These are phyloP conservation scores for Sporothrix dimorphospora DNA, from an alignment of 2,329 filamentous ascomycete genomes.

Conservation along the genomic window DNA sequence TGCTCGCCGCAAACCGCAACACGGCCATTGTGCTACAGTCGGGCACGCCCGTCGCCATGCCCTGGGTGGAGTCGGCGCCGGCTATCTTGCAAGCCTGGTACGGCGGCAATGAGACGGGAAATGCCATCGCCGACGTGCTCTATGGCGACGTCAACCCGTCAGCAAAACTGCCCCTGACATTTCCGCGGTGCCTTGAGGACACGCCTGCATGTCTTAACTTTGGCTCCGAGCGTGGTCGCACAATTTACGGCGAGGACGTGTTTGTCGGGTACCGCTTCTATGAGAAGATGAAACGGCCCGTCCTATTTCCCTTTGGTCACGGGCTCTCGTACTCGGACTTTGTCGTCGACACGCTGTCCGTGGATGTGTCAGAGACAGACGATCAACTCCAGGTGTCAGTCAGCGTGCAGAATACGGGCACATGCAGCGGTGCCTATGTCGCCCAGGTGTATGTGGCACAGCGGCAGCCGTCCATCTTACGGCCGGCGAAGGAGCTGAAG, in stretches of 20 bases:
- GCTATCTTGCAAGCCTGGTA: slow-evolving; percentile 66
- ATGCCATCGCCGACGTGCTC: slow-evolving; percentile 65
- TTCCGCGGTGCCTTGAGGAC: slow-evolving; percentile 68
- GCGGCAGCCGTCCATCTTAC: too few relatives aligned
- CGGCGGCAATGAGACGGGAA: slow-evolving; percentile 67
- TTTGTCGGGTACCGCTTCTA: slow-evolving; percentile 83
- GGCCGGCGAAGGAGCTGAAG: too few relatives aligned
- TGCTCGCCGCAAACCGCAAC: too few relatives aligned
- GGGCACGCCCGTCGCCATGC: slow-evolving; percentile 60
- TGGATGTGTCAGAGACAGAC: slow-evolving; percentile 51
- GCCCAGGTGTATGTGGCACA: too few relatives aligned
- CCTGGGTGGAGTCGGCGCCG: slow-evolving; percentile 51
- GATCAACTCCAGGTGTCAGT: too few relatives aligned
- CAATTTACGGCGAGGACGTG: slow-evolving; percentile 77
- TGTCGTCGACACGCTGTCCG: slow-evolving; percentile 45
- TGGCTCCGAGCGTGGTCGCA: slow-evolving; percentile 67
- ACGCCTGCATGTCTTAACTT: slow-evolving; percentile 79
- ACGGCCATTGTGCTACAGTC: slow-evolving; percentile 63
- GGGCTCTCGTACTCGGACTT: slow-evolving; percentile 67
- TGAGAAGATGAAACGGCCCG: too few relatives aligned
- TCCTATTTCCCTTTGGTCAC: slow-evolving; percentile 78
- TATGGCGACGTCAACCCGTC: slow-evolving; percentile 62
- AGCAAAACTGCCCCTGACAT: slow-evolving; percentile 73
- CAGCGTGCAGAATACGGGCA: too few relatives aligned
- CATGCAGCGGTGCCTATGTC: too few relatives aligned